Evolutionary conservation across 1,284 basidiomycete species (phyloP).

Genomic region (Cryptococcus hybrid): DNA sequence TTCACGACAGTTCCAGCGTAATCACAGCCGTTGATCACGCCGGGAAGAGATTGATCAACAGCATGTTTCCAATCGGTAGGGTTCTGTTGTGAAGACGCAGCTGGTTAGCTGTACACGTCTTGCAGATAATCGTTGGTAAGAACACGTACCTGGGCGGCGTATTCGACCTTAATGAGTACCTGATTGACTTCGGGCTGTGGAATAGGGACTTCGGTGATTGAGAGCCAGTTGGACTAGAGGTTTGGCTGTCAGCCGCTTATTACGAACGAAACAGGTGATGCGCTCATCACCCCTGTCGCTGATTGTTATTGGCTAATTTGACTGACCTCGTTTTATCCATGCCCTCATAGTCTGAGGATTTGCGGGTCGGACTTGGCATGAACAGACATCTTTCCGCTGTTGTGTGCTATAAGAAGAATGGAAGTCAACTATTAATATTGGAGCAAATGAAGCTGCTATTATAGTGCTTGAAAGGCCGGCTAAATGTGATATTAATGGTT

Average conservation of each 20-base stretch:
- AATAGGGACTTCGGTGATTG: conserved; percentile 30
- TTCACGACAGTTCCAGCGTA: conserved; percentile 53
- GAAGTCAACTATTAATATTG: not conserved
- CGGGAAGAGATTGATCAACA: conserved; percentile 28
- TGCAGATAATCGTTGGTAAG: not conserved
- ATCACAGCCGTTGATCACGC: conserved; percentile 53
- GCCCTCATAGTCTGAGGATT: conserved; percentile 34
- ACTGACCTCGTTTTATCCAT: conserved; percentile 22
- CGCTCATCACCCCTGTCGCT: too few relatives aligned
- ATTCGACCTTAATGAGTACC: conserved; percentile 45
- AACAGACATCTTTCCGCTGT: conserved; percentile 5
- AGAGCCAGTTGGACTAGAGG: conserved; percentile 1
- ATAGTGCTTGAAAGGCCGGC: not conserved
- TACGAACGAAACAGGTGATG: too few relatives aligned
- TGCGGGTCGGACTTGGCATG: not conserved
- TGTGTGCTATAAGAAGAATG: not conserved
- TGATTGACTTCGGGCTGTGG: conserved; percentile 39
- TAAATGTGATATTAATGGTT: not conserved
- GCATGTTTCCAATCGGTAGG: conserved; percentile 47
- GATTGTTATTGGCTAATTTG: not conserved
- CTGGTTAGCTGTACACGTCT: not conserved
- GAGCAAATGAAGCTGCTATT: not conserved
- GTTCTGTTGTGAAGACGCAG: conserved; percentile 20
- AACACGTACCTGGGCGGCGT: conserved; percentile 33
- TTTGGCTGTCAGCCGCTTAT: too few relatives aligned